A percentile compares a stretch with the other conserved stretches of the same genome.
Evolutionary conservation across 2,329 filamentous ascomycete species (phyloP).

Genomic region (Scedosporium boydii): DNA sequence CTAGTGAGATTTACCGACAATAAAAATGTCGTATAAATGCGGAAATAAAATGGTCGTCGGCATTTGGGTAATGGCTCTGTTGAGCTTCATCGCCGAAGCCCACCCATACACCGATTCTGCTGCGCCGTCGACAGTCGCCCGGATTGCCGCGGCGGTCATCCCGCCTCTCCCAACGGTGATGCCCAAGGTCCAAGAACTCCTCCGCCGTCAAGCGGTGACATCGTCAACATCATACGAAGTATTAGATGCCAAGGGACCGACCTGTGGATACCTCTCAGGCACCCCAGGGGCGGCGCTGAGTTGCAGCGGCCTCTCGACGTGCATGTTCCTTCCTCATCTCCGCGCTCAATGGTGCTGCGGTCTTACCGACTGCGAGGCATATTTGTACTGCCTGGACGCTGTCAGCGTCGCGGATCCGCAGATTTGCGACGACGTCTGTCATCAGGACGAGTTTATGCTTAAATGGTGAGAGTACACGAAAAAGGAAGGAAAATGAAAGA

Average conservation of each 20-base stretch:
- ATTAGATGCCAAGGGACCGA: neutral
- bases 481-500: too few species aligned
- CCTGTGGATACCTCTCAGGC: neutral
- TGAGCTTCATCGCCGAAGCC: too few species aligned
- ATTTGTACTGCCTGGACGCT: neutral
- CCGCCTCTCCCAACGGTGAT: neutral
- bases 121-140: too few species aligned
- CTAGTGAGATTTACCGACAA: too few species aligned
- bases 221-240: neutral
- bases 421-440: neutral
- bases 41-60: too few species aligned
- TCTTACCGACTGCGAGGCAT: neutral
- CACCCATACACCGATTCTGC: too few species aligned
- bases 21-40: too few species aligned
- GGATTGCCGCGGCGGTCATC: too few species aligned
- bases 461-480: neutral
- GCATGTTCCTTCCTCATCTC: neutral
- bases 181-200: neutral
- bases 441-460: neutral
- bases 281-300: neutral
- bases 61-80: too few species aligned
- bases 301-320: neutral
- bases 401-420: neutral
- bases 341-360: neutral
- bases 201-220: neutral